Percentiles rank a stretch among this genome's conserved stretches.
Evolutionary conservation across 345 rosid species (phyloP).

Genomic region (Ceriops decandra): DNA sequence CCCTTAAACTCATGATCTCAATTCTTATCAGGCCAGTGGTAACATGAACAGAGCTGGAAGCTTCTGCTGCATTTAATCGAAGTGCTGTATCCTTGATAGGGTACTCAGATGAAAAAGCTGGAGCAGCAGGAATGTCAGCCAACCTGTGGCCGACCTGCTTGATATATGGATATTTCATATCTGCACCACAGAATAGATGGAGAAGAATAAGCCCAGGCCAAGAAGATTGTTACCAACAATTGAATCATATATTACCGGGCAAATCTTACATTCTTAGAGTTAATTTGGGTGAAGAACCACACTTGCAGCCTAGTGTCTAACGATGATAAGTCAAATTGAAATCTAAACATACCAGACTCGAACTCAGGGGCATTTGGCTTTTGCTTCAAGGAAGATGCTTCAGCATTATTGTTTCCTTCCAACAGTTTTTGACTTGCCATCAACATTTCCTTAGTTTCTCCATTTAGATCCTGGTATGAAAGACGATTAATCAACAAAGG

Average conservation of each 20-base stretch:
- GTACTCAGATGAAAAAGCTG: constrained; percentile 66
- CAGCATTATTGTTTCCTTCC: constrained; percentile 28
- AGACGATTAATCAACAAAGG: no score
- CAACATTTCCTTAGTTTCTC: constrained; percentile 35
- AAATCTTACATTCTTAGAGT: background rate
- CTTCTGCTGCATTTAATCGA: constrained; percentile 45
- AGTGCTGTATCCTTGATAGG: constrained; percentile 55
- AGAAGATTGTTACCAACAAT: background rate
- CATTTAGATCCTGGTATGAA: constrained; percentile 37
- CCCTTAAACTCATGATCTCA: constrained; percentile 35
- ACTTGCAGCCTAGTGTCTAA: background rate
- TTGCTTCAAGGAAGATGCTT: constrained; percentile 55
- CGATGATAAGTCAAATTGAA: background rate
- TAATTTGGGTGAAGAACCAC: background rate
- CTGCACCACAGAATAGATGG: constrained; percentile 31
- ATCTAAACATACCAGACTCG: constrained; percentile 48
- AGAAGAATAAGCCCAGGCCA: constrained; percentile 9
- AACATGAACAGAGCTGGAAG: constrained; percentile 69
- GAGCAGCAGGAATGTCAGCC: constrained; percentile 58
- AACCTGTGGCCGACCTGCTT: constrained; percentile 75
- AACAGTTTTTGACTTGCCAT: constrained; percentile 28
- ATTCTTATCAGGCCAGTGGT: constrained; percentile 80
- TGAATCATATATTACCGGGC: no score
- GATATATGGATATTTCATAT: constrained; percentile 53
- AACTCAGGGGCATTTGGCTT: constrained; percentile 38